A percentile compares a stretch with the other conserved stretches of the same genome.
phyloP scores from a whole-genome alignment of 2,329 filamentous ascomycete genomes.

The Cadophora gregata region DNA sequence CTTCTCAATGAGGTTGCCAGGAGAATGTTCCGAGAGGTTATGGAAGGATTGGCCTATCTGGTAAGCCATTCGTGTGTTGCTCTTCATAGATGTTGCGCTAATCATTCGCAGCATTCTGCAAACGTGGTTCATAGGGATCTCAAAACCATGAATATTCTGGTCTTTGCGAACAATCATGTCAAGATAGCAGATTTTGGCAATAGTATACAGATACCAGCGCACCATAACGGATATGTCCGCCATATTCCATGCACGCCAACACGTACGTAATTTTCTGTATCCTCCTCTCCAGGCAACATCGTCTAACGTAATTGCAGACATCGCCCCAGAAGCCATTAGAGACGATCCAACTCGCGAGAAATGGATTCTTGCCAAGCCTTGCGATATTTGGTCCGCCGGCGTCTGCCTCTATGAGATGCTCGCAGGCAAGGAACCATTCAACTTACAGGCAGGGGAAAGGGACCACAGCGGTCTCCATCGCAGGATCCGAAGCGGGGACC shows the following conservation, averaged over 20 bases:
- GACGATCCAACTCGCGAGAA: background rate
- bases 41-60: constrained; percentile 7
- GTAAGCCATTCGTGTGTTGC: background rate
- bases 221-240: background rate
- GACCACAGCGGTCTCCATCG: background rate
- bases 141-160: constrained; percentile 16
- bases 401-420: background rate
- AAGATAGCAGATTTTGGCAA: constrained; percentile 18
- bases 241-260: constrained; percentile 1
- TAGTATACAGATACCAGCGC: background rate
- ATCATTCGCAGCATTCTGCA: constrained; percentile 1
- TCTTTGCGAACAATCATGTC: background rate
- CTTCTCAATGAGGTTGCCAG: background rate
- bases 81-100: background rate
- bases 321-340: background rate
- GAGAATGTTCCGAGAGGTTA: background rate
- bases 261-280: background rate
- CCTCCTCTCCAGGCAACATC: background rate
- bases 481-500: background rate
- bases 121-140: constrained; percentile 17
- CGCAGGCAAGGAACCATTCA: background rate
- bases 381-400: background rate
- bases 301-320: background rate
- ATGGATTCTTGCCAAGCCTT: background rate
- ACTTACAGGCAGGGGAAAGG: background rate